These are phyloP conservation scores for Pochonia chlamydosporia DNA, from an alignment of 2,329 filamentous ascomycete species.

Conservation along the genomic window DNA sequence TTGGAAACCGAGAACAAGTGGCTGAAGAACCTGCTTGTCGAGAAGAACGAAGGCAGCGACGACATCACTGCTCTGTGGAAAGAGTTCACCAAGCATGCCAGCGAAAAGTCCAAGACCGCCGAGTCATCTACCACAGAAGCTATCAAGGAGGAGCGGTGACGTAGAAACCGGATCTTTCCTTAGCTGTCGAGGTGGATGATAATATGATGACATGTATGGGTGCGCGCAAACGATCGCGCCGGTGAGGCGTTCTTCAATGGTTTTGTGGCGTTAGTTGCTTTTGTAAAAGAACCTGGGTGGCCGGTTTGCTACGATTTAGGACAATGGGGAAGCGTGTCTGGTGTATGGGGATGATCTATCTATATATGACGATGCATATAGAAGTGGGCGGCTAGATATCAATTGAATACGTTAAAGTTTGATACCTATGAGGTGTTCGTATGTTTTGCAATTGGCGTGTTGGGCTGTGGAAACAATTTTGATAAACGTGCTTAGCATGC, in stretches of 20 bases:
- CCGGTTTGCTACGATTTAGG: not conserved
- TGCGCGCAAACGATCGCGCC: not conserved
- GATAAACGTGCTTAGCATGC: not conserved
- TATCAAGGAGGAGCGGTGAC: constrained; percentile 18
- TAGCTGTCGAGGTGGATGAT: not conserved
- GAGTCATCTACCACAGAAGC: constrained; percentile 15
- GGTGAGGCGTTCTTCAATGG: not conserved
- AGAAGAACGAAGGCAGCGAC: constrained; percentile 66
- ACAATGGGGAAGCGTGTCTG: not conserved
- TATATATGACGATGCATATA: not conserved
- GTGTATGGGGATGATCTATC: not conserved
- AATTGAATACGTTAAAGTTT: not conserved
- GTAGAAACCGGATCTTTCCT: not conserved
- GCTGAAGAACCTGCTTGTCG: constrained; percentile 73
- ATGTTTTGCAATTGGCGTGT: no score
- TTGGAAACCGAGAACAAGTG: constrained; percentile 81
- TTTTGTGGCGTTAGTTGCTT: not conserved
- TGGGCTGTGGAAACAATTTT: not conserved
- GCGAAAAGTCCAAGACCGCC: constrained; percentile 23
- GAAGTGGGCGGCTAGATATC: not conserved
- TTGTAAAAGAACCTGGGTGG: constrained; percentile 2
- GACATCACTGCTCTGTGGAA: constrained; percentile 46
- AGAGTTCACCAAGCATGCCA: constrained; percentile 39
- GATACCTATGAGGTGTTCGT: not conserved
- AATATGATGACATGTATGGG: constrained; percentile 1